These are phyloP conservation scores for Alternaria rosae DNA, from an alignment of 2,329 filamentous ascomycete species.

Conservation along the genomic window DNA sequence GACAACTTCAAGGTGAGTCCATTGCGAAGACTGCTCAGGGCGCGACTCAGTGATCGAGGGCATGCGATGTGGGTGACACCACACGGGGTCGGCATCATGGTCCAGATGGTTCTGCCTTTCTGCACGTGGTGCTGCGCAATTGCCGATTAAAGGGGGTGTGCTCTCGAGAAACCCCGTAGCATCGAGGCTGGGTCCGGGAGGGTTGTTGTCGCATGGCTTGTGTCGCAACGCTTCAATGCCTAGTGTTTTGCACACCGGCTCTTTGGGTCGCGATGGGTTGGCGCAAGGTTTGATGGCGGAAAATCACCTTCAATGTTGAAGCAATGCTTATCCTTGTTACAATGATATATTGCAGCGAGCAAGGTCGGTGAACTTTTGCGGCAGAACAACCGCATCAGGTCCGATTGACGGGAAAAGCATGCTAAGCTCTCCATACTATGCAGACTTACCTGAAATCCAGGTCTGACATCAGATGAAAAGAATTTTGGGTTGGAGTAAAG, in stretches of 20 bases:
- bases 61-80: not conserved
- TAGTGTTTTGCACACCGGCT: conserved; percentile 1
- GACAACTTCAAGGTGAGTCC: not conserved
- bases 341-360: conserved; percentile 2
- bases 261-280: conserved; percentile 5
- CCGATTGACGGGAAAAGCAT: conserved; percentile 8
- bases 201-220: conserved; percentile 16
- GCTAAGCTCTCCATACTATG: conserved; percentile 13
- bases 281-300: conserved; percentile 14
- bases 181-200: not conserved
- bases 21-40: not conserved
- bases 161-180: conserved; percentile 17
- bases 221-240: conserved; percentile 8
- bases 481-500: not conserved
- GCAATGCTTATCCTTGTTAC: conserved; percentile 6
- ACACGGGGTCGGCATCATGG: not conserved
- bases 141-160: conserved; percentile 8
- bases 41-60: not conserved
- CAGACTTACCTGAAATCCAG: conserved; percentile 2
- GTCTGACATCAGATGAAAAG: not conserved
- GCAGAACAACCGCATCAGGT: conserved; percentile 2
- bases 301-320: conserved; percentile 8
- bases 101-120: not conserved
- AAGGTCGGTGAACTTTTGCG: conserved; percentile 6
- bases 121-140: not conserved